phyloP scores from a whole-genome alignment of 352 stramenopile species.

The Phytophthora quininea region DNA sequence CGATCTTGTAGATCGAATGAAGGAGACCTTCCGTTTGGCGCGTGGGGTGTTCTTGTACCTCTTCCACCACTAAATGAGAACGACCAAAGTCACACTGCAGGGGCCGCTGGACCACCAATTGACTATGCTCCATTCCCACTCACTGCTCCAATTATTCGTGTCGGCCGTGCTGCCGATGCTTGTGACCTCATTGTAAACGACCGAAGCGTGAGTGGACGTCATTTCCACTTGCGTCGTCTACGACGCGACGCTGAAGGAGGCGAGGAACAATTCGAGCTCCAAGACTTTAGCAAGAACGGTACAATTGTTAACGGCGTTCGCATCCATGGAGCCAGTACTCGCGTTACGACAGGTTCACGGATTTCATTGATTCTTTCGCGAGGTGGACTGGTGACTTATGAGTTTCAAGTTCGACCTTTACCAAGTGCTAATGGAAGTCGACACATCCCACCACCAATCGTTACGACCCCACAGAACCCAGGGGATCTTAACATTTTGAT shows the following conservation, averaged over 20 bases:
- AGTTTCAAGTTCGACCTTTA: slow-evolving; percentile 73
- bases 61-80: slow-evolving; percentile 76
- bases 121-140: slow-evolving; percentile 71
- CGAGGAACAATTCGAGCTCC: slow-evolving; percentile 80
- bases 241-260: slow-evolving; percentile 51
- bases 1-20: slow-evolving; percentile 16
- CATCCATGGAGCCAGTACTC: slow-evolving; percentile 79
- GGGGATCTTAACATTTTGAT: slow-evolving; percentile 53
- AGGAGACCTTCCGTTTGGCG: slow-evolving; percentile 59
- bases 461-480: slow-evolving; percentile 48
- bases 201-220: slow-evolving; percentile 82
- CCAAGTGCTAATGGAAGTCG: slow-evolving; percentile 10
- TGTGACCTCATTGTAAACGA: slow-evolving; percentile 91
- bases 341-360: slow-evolving; percentile 68
- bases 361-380: slow-evolving; percentile 88
- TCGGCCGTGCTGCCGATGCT: slow-evolving; percentile 80
- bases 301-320: slow-evolving; percentile 90
- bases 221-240: slow-evolving; percentile 83
- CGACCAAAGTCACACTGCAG: slow-evolving; percentile 38
- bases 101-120: slow-evolving; percentile 21
- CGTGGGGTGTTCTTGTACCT: slow-evolving; percentile 76
- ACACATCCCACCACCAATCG: slow-evolving; percentile 55
- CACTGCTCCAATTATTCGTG: slow-evolving; percentile 71
- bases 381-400: slow-evolving; percentile 84
- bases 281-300: slow-evolving; percentile 91